These are phyloP conservation scores for Backusella morwellensis DNA, from an alignment of 192 early-diverging fungal genomes.

Conservation along the genomic window DNA sequence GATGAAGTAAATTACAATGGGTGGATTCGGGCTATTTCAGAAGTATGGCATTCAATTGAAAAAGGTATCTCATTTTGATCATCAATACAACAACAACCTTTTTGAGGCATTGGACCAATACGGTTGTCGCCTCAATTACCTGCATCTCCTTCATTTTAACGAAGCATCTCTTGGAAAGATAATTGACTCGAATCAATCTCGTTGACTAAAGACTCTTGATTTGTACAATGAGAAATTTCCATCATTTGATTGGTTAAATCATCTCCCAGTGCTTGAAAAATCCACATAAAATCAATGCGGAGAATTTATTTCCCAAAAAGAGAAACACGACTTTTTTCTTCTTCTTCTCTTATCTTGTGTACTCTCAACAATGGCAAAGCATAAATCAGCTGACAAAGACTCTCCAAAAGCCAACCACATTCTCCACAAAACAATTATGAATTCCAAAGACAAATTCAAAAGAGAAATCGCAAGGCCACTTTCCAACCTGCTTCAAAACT, in stretches of 20 bases:
- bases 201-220: too few species aligned
- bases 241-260: too few species aligned
- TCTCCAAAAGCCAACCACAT: not conserved
- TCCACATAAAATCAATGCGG: not conserved
- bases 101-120: too few species aligned
- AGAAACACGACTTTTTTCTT: not conserved
- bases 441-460: slow-evolving; percentile 2
- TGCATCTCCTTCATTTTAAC: too few species aligned
- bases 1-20: too few species aligned
- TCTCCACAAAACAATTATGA: not conserved
- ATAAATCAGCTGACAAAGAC: not conserved
- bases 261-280: too few species aligned
- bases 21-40: too few species aligned
- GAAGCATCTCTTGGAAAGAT: too few species aligned
- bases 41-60: not conserved
- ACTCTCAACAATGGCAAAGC: not conserved
- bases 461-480: not conserved
- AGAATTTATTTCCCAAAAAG: not conserved
- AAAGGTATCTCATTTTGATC: not conserved
- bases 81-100: too few species aligned
- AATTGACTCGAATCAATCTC: too few species aligned
- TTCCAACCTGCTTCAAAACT: not conserved
- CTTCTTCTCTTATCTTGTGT: not conserved
- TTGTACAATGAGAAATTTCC: too few species aligned
- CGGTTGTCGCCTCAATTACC: too few species aligned